A percentile compares a stretch with the other conserved stretches of the same genome.
Conservation (phyloP, 805 yeast genomes). For the Kodamaea sagamina region DNA sequence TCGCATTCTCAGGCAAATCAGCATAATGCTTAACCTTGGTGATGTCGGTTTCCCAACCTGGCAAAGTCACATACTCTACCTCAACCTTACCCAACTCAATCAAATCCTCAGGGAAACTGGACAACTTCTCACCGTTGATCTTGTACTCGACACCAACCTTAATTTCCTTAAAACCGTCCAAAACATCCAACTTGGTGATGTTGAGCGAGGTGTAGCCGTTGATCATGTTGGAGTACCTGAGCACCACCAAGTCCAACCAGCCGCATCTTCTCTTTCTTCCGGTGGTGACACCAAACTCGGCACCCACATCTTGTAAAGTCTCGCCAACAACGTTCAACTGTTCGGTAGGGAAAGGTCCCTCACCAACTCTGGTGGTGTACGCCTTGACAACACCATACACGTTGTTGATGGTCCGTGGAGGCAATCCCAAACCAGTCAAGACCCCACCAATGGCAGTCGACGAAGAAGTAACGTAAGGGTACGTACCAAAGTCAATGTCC, state of each 20-base stretch:
- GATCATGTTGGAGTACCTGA: slow-evolving; percentile 85
- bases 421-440: slow-evolving; percentile 92
- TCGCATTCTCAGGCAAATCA: slow-evolving; percentile 86
- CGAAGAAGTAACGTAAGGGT: slow-evolving; percentile 95
- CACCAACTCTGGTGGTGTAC: slow-evolving; percentile 98
- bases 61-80: slow-evolving; percentile 85
- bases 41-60: slow-evolving; percentile 92
- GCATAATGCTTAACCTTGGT: slow-evolving; percentile 66
- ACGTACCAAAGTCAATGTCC: slow-evolving; percentile 97
- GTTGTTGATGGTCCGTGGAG: slow-evolving; percentile 81
- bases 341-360: slow-evolving; percentile 99
- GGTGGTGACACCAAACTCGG: slow-evolving; percentile 96
- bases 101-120: slow-evolving; percentile 92
- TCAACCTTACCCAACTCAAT: slow-evolving; percentile 81
- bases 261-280: slow-evolving; percentile 99
- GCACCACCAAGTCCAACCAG: slow-evolving; percentile 95
- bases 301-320: slow-evolving; percentile 85
- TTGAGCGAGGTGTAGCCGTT: slow-evolving; percentile 95
- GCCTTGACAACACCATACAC: slow-evolving; percentile 97
- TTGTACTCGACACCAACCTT: slow-evolving; percentile 84
- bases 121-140: slow-evolving; percentile 71
- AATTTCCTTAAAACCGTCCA: slow-evolving; percentile 87
- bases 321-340: slow-evolving; percentile 88
- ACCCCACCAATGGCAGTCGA: slow-evolving; percentile 98
- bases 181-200: slow-evolving; percentile 93